Percentiles rank a stretch among this genome's conserved stretches.
These are phyloP conservation scores for Fusarium abutilonis DNA, from an alignment of 2,329 filamentous ascomycete genomes.

Conservation along the genomic window DNA sequence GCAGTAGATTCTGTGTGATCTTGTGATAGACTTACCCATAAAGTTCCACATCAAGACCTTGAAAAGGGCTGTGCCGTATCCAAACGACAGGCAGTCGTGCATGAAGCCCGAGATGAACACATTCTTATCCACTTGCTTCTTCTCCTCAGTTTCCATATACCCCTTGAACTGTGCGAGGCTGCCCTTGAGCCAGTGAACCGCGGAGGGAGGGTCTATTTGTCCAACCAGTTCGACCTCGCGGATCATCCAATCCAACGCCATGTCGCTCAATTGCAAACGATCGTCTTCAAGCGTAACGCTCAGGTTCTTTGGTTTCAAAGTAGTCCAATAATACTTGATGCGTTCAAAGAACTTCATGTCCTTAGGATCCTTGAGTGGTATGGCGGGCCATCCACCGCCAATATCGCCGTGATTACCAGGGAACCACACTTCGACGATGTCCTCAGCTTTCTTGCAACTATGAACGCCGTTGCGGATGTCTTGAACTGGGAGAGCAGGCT, in stretches of 20 bases:
- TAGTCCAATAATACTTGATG: conserved; percentile 50
- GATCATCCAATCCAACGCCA: conserved; percentile 64
- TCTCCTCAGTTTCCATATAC: conserved; percentile 44
- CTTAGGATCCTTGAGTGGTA: conserved; percentile 19
- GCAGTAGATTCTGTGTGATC: neutral
- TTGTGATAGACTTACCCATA: conserved; percentile 50
- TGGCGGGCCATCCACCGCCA: conserved; percentile 61
- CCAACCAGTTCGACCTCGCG: conserved; percentile 56
- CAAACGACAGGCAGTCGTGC: conserved; percentile 52
- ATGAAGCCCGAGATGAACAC: conserved; percentile 41
- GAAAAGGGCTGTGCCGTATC: conserved; percentile 50
- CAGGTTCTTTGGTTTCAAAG: conserved; percentile 45
- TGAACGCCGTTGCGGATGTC: conserved; percentile 43
- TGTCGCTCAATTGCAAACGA: conserved; percentile 58
- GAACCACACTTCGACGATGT: conserved; percentile 64
- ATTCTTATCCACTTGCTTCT: conserved; percentile 41
- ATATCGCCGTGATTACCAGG: conserved; percentile 63
- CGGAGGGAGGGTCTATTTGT: conserved; percentile 37
- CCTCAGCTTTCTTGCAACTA: conserved; percentile 40
- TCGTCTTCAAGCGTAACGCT: conserved; percentile 46
- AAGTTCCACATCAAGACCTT: conserved; percentile 55
- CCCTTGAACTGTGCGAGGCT: conserved; percentile 47
- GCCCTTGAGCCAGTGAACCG: conserved; percentile 49
- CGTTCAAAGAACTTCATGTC: conserved; percentile 46
- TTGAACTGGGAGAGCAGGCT: conserved; percentile 58